Evolutionary conservation across 495 filamentous ascomycete species (phyloP).

Genomic region (Aspergillus leporis): DNA sequence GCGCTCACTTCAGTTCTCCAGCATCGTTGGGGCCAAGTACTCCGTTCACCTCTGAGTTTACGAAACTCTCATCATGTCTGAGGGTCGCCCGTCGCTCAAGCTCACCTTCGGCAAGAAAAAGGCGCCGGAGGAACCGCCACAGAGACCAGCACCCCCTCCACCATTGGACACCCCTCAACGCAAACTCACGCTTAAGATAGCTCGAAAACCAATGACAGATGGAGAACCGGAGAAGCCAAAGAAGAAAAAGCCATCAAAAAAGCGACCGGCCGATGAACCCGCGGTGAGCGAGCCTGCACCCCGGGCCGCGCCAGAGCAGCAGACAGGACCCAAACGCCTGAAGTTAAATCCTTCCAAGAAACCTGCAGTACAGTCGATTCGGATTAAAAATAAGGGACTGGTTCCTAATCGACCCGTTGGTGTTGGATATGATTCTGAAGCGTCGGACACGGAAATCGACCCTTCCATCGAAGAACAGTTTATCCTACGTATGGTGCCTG

Average conservation of each 20-base stretch:
- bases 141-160: constrained; percentile 33
- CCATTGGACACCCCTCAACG: constrained; percentile 32
- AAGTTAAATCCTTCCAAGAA: constrained; percentile 48
- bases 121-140: constrained; percentile 27
- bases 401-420: constrained; percentile 65
- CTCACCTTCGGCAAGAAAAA: constrained; percentile 51
- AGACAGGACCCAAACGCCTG: constrained; percentile 42
- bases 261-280: constrained; percentile 39
- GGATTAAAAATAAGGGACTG: constrained; percentile 61
- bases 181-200: constrained; percentile 56
- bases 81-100: constrained; percentile 47
- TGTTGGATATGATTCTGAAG: constrained; percentile 96
- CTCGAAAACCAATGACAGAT: constrained; percentile 35
- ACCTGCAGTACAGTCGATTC: constrained; percentile 46
- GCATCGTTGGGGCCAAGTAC: neutral
- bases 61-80: constrained; percentile 33
- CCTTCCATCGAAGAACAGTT: constrained; percentile 86
- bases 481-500: constrained; percentile 83
- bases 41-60: neutral
- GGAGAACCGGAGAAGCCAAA: constrained; percentile 32
- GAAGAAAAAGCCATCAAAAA: constrained; percentile 53
- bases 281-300: constrained; percentile 25
- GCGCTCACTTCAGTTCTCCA: neutral
- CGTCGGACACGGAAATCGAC: constrained; percentile 83
- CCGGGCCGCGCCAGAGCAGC: constrained; percentile 10